Conservation (phyloP, 164 flowering plant species). For the Aristolochia californica region DNA sequence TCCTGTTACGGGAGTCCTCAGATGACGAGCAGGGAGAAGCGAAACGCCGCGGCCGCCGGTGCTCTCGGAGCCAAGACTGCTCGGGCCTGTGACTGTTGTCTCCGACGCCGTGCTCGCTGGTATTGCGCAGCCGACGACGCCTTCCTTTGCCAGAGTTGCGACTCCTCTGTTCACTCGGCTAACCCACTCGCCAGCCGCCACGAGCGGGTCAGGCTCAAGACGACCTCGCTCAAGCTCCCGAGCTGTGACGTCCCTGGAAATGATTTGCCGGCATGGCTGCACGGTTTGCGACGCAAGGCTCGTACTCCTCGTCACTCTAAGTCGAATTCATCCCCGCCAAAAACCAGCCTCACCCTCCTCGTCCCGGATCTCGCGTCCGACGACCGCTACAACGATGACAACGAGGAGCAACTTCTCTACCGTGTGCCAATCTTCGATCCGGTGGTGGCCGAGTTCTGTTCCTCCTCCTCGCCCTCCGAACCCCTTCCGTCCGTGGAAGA, state of each 20-base stretch:
- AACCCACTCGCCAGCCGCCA: slow-evolving; percentile 70
- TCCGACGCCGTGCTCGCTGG: slow-evolving; percentile 66
- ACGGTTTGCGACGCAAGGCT: slow-evolving; percentile 58
- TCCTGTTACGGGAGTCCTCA: no score
- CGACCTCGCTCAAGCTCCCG: slow-evolving; percentile 20
- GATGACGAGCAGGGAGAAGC: slow-evolving; percentile 27
- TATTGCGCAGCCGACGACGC: slow-evolving; percentile 93
- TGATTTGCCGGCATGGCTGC: slow-evolving; percentile 51
- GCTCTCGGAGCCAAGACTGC: slow-evolving; percentile 72
- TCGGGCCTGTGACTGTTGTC: slow-evolving; percentile 68
- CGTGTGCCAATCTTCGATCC: slow-evolving; percentile 72
- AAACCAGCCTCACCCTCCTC: slow-evolving; percentile 19
- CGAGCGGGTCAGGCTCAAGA: slow-evolving; percentile 65
- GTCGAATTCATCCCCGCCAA: slow-evolving; percentile 8
- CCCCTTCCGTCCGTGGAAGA: not conserved
- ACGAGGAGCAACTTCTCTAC: slow-evolving; percentile 68
- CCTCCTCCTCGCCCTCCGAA: slow-evolving; percentile 8
- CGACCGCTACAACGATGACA: slow-evolving; percentile 32
- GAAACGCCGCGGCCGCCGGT: slow-evolving; percentile 59
- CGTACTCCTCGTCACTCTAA: slow-evolving; percentile 78
- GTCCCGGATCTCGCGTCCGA: slow-evolving; percentile 55
- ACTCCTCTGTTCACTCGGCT: slow-evolving; percentile 68
- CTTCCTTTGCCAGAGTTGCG: slow-evolving; percentile 76
- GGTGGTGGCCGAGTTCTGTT: slow-evolving; percentile 31
- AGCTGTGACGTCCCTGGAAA: no score